Conservation (phyloP, 371 early-diverging fungal genomes). For the Umbelopsis sp. region DNA sequence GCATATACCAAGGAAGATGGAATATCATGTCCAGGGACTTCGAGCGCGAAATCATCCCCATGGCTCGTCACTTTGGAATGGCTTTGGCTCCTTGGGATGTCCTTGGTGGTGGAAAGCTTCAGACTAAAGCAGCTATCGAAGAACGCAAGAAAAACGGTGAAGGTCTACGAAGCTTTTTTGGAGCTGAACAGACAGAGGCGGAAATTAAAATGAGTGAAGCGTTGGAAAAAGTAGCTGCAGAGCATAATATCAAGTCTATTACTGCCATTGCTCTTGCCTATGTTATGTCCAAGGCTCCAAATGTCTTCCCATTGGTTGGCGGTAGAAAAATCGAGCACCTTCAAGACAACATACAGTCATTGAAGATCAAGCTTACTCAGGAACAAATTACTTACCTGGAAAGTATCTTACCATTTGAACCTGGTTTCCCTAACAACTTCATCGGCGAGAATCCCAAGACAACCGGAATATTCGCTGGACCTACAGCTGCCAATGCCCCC, state of each 20-base stretch:
- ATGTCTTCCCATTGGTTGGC: background rate
- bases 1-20: constrained; percentile 20
- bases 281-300: constrained; percentile 9
- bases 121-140: constrained; percentile 8
- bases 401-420: background rate
- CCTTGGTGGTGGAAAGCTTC: constrained; percentile 4
- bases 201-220: constrained; percentile 11
- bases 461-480: background rate
- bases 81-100: constrained; percentile 19
- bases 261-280: constrained; percentile 25
- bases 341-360: constrained; percentile 3
- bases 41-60: constrained; percentile 21
- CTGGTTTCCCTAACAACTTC: constrained; percentile 11
- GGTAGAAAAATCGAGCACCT: constrained; percentile 10
- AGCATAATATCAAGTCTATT: constrained; percentile 2
- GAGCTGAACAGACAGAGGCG: background rate
- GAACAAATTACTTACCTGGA: constrained; percentile 14
- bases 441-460: background rate
- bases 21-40: constrained; percentile 17
- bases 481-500: background rate
- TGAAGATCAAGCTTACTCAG: background rate
- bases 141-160: constrained; percentile 17
- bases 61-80: constrained; percentile 18
- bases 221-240: background rate
- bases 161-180: background rate